Evolutionary conservation across 352 stramenopile genomes (phyloP).

Genomic region (Globisporangium megalacanthum): DNA sequence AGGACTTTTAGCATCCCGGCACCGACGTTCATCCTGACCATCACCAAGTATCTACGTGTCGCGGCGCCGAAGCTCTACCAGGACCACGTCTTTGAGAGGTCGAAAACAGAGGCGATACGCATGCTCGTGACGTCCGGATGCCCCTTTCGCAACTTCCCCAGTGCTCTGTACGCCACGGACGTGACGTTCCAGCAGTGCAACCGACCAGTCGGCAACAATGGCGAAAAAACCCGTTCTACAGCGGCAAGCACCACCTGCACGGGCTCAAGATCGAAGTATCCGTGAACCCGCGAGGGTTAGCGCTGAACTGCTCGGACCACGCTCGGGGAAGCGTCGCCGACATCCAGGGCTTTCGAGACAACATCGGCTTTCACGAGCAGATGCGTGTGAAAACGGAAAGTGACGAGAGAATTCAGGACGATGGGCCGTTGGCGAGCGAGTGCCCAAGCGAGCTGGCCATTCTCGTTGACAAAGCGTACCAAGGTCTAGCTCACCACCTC

Average conservation of each 20-base stretch:
- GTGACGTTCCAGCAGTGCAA: slow-evolving; percentile 10
- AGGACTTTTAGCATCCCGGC: too few relatives aligned
- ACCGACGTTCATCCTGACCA: too few relatives aligned
- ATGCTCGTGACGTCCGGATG: not conserved
- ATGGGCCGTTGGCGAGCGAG: too few relatives aligned
- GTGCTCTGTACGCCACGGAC: slow-evolving; percentile 2
- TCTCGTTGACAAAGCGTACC: too few relatives aligned
- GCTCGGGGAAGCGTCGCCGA: not conserved
- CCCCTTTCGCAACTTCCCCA: slow-evolving; percentile 2
- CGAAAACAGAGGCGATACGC: too few relatives aligned
- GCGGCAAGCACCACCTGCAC: too few relatives aligned
- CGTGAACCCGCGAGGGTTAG: not conserved
- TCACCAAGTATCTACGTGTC: too few relatives aligned
- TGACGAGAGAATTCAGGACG: too few relatives aligned
- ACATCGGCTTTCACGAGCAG: not conserved
- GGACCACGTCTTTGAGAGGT: too few relatives aligned
- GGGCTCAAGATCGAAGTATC: not conserved
- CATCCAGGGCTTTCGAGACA: not conserved
- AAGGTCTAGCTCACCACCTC: too few relatives aligned
- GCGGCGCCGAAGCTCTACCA: too few relatives aligned
- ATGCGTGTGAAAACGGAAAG: not conserved
- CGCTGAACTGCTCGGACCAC: not conserved
- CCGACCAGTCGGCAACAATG: not conserved
- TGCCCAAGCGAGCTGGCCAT: too few relatives aligned
- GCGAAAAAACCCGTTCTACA: not conserved